Evolutionary conservation across 1,139 yeast genomes (phyloP), one percentile per base, ranked within the genome.

Genomic region (Pichia sp.): DNA sequence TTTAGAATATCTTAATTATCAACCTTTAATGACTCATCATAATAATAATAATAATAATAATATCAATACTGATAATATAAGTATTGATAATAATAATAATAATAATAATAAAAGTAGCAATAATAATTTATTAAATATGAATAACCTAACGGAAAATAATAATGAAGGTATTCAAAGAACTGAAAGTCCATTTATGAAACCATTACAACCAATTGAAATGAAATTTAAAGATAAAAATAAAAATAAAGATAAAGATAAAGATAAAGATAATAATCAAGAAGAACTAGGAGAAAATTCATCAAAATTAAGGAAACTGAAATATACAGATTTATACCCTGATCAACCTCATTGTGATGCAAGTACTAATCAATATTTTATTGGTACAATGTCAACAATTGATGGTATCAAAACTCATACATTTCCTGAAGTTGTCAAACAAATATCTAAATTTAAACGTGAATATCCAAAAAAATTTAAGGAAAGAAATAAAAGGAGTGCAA

Each of bases 311-410:
- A 34, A 36, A 23, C 10, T 37, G 10, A 26, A 40, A n/a, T 31
- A 39, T 24, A 12, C 41, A 39, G 46, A 43, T 12, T 24, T 49
- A 9, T 50, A 49, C 28, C 41, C 54, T 5, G 37, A 47, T 20
- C 53, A 52, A 11, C 63, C 66, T 4, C 60, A 65, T 46, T 74
- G 74, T 52, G 81, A 77, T 53, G 68, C 69, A 35, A 56, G 68
- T 4, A 77, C 78, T 35, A 80, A 80, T 58, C 86, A 80, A 55
- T 80, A 78, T 56, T 73, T 72, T 53, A 63, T 80, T 22, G 86
- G 86, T 0, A 67, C 74, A 2, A 68, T 56, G 46, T 48, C 55
- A n/a, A 58, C 63, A 22, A 54, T 48, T 43, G 68, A 61, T 39
- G 60, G 56, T 22, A 54, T 47, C 44, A 58, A 53, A 35, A 58